Conservation (phyloP, 192 early-diverging fungal species). For the Jimgerdemannia lactiflua region DNA sequence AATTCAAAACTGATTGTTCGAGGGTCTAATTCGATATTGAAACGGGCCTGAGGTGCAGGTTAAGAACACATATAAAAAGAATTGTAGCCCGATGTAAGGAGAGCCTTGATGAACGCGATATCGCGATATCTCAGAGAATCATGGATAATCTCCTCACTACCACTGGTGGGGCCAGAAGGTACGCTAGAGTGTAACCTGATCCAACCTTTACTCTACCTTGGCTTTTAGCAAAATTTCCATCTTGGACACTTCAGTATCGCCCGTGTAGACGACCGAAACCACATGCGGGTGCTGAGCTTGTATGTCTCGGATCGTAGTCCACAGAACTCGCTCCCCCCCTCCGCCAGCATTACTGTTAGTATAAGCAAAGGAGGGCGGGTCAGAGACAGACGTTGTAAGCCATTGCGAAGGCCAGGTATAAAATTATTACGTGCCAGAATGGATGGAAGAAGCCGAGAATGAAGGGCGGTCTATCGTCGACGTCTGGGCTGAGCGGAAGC, state of each 20-base stretch:
- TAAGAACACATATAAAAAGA: constrained; percentile 4
- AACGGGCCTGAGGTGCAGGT: constrained; percentile 36
- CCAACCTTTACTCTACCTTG: constrained; percentile 35
- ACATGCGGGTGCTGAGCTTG: constrained; percentile 67
- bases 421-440: constrained; percentile 55
- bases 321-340: constrained; percentile 96
- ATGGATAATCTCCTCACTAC: neutral
- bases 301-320: constrained; percentile 83
- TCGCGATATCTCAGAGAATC: neutral
- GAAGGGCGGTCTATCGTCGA: constrained; percentile 17
- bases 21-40: constrained; percentile 65
- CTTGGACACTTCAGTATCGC: constrained; percentile 52
- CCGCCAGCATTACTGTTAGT: constrained; percentile 75
- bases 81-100: too few species aligned
- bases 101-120: neutral
- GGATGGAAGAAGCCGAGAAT: constrained; percentile 91
- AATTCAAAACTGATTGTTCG: constrained; percentile 58
- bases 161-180: neutral
- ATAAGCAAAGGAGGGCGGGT: constrained; percentile 5
- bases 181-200: neutral
- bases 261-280: constrained; percentile 79
- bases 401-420: too few species aligned
- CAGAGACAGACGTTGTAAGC: neutral
- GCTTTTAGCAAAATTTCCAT: constrained; percentile 61
- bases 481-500: neutral